Base-by-base conservation (phyloP, 352 stramenopile species). In the Phytophthora brassicae region DNA sequence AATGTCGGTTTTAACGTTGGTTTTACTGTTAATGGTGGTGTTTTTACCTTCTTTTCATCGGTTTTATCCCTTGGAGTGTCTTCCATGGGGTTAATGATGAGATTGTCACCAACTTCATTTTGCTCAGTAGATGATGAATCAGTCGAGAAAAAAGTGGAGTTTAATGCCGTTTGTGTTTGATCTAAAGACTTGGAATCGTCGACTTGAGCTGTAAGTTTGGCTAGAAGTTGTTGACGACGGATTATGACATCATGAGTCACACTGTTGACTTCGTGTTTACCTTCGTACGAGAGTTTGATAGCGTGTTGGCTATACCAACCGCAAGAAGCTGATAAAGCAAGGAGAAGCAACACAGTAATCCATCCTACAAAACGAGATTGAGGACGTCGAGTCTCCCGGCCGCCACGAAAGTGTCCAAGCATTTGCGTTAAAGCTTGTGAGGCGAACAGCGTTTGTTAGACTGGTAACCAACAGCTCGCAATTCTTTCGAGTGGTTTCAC, bases 261-360 rank as follows among this genome's bases (percentile, higher is more conserved):
- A 9, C 47, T 66, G 13, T 50, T 60, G 44, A 45, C 33, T 39
- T 56, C 52, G 26, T 22, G 44, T 33, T 56, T 44, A 12, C 48
- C 28, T 35, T 60, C 42, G 31, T 61, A 44, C 17, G 58, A 63
- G 31, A 60, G 55, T 3, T 16, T 60, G 51, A 60, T 44, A 36
- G 45, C 38, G 17, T 60, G 57, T 33, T 72, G 64, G 22, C 58
- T 72, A 47, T 72, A 72, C 52, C 53, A 72, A 2, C 64, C 64
- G 14, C 64, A 72, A 16, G 46, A 64, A 24, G 51, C 64, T 29
- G 64, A 64, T 13, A 67, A 16, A 17, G 42, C 39, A 16, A 72
- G 38, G 3, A 72, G 58, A 1, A 60, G 31, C 41, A 72, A 39
- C 20, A 72, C 57, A 17, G 58, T 64, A 8, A 64, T 33, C 64